Conservation (phyloP, 768 basidiomycete genomes). For the Calocybe gangraenosa region DNA sequence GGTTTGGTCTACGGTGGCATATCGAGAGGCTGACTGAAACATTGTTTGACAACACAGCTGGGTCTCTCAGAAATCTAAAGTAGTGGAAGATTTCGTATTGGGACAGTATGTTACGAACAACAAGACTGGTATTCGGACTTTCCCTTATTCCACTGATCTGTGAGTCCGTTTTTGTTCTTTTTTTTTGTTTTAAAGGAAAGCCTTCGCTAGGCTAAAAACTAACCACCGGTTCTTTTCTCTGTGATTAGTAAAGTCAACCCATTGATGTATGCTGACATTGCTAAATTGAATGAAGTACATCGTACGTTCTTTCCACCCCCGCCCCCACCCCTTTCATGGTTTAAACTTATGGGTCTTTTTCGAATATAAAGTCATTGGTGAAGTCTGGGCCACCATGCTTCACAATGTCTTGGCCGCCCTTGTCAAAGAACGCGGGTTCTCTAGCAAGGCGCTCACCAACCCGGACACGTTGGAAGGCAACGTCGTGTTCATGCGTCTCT, state of each 20-base stretch:
- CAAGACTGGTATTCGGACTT: conserved; percentile 45
- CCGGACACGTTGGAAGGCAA: conserved; percentile 41
- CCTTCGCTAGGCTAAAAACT: too few species aligned
- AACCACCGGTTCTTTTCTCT: background rate
- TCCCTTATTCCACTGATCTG: conserved; percentile 54
- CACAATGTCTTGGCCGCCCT: conserved; percentile 40
- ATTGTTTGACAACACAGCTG: conserved; percentile 23
- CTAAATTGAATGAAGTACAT: conserved; percentile 40
- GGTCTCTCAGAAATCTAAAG: conserved; percentile 34
- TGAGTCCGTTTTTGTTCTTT: conserved; percentile 23
- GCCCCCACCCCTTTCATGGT: background rate
- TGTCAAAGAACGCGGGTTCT: conserved; percentile 32
- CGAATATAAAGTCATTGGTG: conserved; percentile 43
- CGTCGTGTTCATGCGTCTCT: conserved; percentile 45
- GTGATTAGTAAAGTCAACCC: conserved; percentile 34
- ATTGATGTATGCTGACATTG: conserved; percentile 35
- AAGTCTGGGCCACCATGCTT: conserved; percentile 49
- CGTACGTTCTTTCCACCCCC: conserved; percentile 23
- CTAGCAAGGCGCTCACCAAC: conserved; percentile 33
- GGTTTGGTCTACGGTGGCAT: background rate
- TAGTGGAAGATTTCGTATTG: conserved; percentile 32
- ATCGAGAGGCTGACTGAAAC: too few species aligned
- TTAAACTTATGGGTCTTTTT: background rate
- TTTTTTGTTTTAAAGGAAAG: too few species aligned
- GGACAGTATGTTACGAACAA: conserved; percentile 49